Evolutionary conservation across 306 rosid genomes (phyloP), one percentile per base, ranked within the genome.

Genomic region (Dryas alaskensis): DNA sequence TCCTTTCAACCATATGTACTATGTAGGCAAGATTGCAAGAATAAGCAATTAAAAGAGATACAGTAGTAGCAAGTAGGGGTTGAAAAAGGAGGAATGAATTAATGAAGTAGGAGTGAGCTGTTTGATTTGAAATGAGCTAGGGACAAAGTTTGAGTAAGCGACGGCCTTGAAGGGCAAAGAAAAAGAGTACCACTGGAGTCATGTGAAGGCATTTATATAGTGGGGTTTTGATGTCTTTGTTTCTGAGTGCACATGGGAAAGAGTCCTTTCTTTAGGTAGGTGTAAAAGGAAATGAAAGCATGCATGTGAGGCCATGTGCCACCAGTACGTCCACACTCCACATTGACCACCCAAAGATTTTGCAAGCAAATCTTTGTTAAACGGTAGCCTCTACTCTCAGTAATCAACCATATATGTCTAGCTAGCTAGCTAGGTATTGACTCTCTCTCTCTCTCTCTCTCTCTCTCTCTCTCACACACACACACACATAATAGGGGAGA

Each of bases 301-400:
- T 87, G 67, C 93, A 90, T 87, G 97, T 90, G 93, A 82, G 11
- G 46, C 92, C 97, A 90, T 90, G 97, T 90, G 97, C 85, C 42
- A 47, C 75, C 37, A 22, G 22, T 22, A 22, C 22, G 22, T 22
- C 22, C 22, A 22, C 22, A 37, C 76, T 84, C 83, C 71, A 76
- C 82, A 77, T 83, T 76, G 81, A 78, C 87, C 78, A 61, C 78
- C 68, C 72, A 72, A 72, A 47, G 31, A 67, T 72, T 72, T 80
- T 81, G 17, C 81, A 48, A 40, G 64, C 63, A 65, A 49, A 69
- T 82, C 67, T 77, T 63, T 67, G 72, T 79, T 43, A 73, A 73
- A 67, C 62, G 8, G 39, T 65, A 10, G 66, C 66, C 63, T 27
- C 43, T 19, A 22, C 59, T 77, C 60, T 77, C 60, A 31, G 37